A percentile compares a stretch with the other conserved stretches of the same genome.
These are phyloP conservation scores for Striga asiatica DNA, from an alignment of 257 asterid genomes.

Conservation along the genomic window DNA sequence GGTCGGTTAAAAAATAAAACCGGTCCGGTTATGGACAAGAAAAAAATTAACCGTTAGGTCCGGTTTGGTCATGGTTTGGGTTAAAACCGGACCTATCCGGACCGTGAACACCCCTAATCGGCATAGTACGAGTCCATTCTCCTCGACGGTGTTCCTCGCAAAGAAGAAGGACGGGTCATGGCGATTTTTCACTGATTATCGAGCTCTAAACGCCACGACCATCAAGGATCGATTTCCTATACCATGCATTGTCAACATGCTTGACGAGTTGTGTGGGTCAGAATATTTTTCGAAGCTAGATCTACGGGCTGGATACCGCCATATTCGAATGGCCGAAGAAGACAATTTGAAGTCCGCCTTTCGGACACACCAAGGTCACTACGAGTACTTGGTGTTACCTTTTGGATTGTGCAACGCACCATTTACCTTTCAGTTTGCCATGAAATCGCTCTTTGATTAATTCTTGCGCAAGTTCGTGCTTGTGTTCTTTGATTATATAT, in stretches of 20 bases:
- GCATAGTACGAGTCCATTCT: neutral
- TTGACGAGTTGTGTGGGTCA: neutral
- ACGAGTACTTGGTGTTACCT: neutral
- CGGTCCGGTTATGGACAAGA: no score
- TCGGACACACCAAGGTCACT: neutral
- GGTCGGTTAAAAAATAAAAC: no score
- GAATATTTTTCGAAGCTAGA: neutral
- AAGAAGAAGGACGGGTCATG: neutral
- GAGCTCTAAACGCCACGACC: neutral
- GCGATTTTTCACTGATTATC: neutral
- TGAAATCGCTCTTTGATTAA: neutral
- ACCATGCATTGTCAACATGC: neutral
- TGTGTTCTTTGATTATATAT: neutral
- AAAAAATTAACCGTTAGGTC: no score
- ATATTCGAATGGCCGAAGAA: neutral
- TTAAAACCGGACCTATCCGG: no score
- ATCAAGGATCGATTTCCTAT: neutral
- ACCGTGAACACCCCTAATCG: no score
- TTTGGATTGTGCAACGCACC: no score
- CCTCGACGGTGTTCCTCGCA: neutral
- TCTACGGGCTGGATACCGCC: neutral
- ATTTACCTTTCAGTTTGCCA: neutral
- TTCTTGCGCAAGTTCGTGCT: neutral
- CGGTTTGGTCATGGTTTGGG: no score
- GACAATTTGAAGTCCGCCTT: neutral